Evolutionary conservation across 2,329 filamentous ascomycete genomes (phyloP).

Genomic region (Fusarium annulatum): DNA sequence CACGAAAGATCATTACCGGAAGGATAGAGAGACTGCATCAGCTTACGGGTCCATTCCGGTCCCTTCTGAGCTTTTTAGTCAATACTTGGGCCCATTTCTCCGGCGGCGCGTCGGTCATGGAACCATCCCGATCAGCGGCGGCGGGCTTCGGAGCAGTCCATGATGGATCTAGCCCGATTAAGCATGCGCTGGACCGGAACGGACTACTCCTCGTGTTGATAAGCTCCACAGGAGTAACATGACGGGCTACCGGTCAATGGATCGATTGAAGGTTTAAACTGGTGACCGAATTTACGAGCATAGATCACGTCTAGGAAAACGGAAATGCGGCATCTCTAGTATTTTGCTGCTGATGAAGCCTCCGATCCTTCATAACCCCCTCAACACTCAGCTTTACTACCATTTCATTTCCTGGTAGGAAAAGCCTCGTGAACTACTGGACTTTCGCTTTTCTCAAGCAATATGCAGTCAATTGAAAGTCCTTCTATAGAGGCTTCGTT

Average conservation of each 20-base stretch:
- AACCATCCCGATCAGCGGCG: neutral
- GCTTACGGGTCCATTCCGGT: fast-evolving
- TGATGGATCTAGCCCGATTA: neutral
- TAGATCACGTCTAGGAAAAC: neutral
- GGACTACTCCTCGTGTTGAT: neutral
- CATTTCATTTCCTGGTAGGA: neutral
- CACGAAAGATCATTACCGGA: neutral
- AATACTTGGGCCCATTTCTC: fast-evolving
- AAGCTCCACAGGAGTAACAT: neutral
- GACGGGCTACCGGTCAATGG: fast-evolving
- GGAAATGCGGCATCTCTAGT: neutral
- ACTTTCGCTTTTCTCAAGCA: fast-evolving
- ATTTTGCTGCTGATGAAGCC: neutral
- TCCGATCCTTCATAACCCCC: neutral
- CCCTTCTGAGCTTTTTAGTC: neutral
- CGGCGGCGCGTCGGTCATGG: fast-evolving
- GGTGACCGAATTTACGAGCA: fast-evolving
- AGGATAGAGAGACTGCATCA: neutral
- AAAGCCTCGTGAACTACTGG: fast-evolving
- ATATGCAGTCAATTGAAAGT: too few relatives aligned
- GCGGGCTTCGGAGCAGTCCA: neutral
- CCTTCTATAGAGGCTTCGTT: neutral
- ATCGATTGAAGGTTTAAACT: fast-evolving
- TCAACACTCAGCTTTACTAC: neutral
- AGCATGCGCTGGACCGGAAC: neutral